Base-by-base conservation (phyloP, 495 filamentous ascomycete genomes). In the Monascus purpureus region DNA sequence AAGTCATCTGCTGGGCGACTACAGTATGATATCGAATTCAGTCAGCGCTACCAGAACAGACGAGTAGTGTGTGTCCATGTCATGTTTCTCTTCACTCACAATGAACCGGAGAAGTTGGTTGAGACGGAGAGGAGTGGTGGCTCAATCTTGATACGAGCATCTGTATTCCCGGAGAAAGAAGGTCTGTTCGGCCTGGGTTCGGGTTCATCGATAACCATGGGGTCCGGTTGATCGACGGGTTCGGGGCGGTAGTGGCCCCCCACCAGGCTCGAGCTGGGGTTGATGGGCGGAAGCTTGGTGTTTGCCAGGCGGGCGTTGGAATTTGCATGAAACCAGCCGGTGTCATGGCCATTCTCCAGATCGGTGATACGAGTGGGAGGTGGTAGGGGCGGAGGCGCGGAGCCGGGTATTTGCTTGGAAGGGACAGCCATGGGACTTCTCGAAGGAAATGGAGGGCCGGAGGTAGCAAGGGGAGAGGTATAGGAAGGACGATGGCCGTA, bases 311-410 rank as follows among this genome's bases (percentile, higher is more conserved):
- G 28, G 9, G 41, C 41, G 34, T 43, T 50, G 4, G 50, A 56
- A 43, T 77, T 73, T 32, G 63, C 71, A 59, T 68, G 67, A 38
- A 69, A 49, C 69, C 67, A 76, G 31, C 67, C 72, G n/a, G 61
- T 59, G 47, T 78, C 75, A 37, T 67, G 60, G 19, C 70, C 70
- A 37, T 60, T 52, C 35, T 63, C 56, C 30, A 75, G 44, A 31
- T 66, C 71, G 29, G 50, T 58, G 25, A 77, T 66, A 32, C 60
- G 51, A 38, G 61, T 52, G 6, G 75, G 75, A 6, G 75, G 75
- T 29, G 75, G 75, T 38, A 79, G 57, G 36, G 75, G 72, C 33
- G 75, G 75, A 25, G 75, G 75, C 25, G 57, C 59, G 32, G 48
- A 53, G 25, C 67, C 48, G 31, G 53, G 57, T 33, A 45, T 53